Base-by-base conservation (phyloP, 768 basidiomycete species). In the Cubamyces sp. region DNA sequence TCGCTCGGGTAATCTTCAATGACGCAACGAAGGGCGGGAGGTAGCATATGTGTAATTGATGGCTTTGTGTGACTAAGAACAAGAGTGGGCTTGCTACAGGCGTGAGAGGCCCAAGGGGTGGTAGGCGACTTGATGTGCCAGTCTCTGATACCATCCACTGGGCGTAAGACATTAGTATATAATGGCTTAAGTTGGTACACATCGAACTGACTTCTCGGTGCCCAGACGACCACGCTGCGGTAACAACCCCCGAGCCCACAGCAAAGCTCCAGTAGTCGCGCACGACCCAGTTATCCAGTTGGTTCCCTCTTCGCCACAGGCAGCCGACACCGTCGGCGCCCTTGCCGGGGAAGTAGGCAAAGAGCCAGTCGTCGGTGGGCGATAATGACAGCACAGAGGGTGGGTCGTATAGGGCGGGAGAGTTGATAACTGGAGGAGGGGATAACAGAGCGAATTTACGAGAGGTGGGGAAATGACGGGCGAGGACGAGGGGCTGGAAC, bases 311-410 rank as follows among this genome's bases (percentile, higher is more conserved):
- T 50, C 77, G 78, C 88, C 90, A 92, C 16, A 91, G 65, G 69
- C 90, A 89, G 14, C 81, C 84, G 45, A 83, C 72, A 12, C 89
- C 87, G 61, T 86, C 84, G 1, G 74, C 71, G 25, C 79, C 81
- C 30, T 76, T 75, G 42, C 86, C 79, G 12, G 90, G 88, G 69
- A 88, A 92, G 69, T 86, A 92, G 1, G 89, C 90, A 68, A 91
- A 91, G 5, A 92, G 70, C 84, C 82, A 88, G 50, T 81, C 78
- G 62, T 87, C 84, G 28, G 76, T 75, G 3, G 87, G 80, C 5
- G 85, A 82, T 19, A 85, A 79, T 7, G 84, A 83, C 52, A 92
- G 83, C 30, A 87, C 73, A 6, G 82, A 82, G 0, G 90, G 85
- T 7, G 90, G 84, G 18, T 82, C 80, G 70, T 86, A 91, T 2